Percentiles rank a stretch among this genome's conserved stretches.
These are phyloP conservation scores for Rhodotorula mucilaginosa DNA, from an alignment of 1,284 basidiomycete genomes.

Conservation along the genomic window DNA sequence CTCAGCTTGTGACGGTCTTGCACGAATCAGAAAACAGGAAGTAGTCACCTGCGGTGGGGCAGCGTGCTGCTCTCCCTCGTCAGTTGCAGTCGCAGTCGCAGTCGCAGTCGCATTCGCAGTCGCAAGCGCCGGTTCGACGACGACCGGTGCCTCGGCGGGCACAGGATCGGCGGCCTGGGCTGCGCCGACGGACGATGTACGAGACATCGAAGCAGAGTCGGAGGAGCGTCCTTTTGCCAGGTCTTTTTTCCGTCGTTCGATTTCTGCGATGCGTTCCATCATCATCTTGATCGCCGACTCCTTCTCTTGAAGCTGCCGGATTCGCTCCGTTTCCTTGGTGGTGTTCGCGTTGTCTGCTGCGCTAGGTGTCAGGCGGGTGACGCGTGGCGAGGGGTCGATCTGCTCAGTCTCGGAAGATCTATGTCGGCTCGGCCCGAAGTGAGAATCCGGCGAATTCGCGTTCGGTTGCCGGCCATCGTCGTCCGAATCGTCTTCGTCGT, in stretches of 20 bases:
- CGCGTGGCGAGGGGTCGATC: too few species aligned
- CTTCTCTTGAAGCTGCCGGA: slow-evolving; percentile 24
- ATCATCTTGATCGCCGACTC: slow-evolving; percentile 27
- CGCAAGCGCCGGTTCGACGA: not conserved
- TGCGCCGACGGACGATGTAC: not conserved
- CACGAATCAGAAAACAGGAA: too few species aligned
- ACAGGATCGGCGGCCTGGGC: too few species aligned
- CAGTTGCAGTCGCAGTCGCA: not conserved
- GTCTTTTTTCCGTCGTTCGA: slow-evolving; percentile 24
- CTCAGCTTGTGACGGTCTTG: too few species aligned
- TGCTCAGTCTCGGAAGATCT: too few species aligned
- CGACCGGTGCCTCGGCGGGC: not conserved
- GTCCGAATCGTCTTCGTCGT: slow-evolving; percentile 16
- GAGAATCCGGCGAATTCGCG: too few species aligned
- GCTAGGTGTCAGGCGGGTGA: not conserved
- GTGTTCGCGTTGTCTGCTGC: not conserved
- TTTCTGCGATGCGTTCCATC: slow-evolving; percentile 25
- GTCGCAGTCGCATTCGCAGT: not conserved
- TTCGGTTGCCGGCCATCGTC: not conserved
- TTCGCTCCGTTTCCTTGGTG: not conserved
- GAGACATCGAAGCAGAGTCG: not conserved
- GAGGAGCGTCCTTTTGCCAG: not conserved
- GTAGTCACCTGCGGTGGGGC: too few species aligned
- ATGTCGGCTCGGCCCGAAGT: too few species aligned
- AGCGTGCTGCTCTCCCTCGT: not conserved